These are phyloP conservation scores for Plasmodium chabaudi DNA, from an alignment of 169 alveolate species.

Conservation along the genomic window DNA sequence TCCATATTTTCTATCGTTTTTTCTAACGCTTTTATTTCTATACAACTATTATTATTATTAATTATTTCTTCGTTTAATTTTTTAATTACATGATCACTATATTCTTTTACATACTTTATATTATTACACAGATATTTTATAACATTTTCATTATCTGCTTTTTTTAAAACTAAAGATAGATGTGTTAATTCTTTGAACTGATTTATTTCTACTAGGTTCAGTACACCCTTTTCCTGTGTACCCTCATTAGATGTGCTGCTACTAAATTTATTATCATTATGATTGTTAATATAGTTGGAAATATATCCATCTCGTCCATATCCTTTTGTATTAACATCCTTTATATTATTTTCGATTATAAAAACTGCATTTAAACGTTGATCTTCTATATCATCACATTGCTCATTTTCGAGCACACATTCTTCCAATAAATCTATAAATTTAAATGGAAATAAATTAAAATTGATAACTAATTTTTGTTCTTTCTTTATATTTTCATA, in stretches of 20 bases:
- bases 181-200: constrained; percentile 71
- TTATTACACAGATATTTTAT: constrained; percentile 44
- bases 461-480: constrained; percentile 61
- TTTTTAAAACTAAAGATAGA: constrained; percentile 36
- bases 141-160: constrained; percentile 37
- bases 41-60: constrained; percentile 31
- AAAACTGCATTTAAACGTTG: constrained; percentile 62
- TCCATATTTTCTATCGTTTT: constrained; percentile 76
- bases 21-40: constrained; percentile 38
- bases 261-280: not conserved
- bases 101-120: constrained; percentile 43
- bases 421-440: constrained; percentile 67
- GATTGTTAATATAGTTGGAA: not conserved
- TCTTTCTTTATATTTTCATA: constrained; percentile 68
- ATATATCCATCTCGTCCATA: constrained; percentile 13
- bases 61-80: constrained; percentile 62
- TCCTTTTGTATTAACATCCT: too few relatives aligned
- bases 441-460: constrained; percentile 71
- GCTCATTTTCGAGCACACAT: constrained; percentile 55
- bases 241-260: not conserved
- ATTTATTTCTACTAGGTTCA: constrained; percentile 63
- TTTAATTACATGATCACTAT: constrained; percentile 32
- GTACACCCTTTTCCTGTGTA: constrained; percentile 9
- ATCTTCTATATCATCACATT: constrained; percentile 47
- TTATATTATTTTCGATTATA: constrained; percentile 6